Percentiles rank a stretch among this genome's conserved stretches.
phyloP scores from a whole-genome alignment of 2,329 filamentous ascomycete species.

The Apiospora rasikravindrae region DNA sequence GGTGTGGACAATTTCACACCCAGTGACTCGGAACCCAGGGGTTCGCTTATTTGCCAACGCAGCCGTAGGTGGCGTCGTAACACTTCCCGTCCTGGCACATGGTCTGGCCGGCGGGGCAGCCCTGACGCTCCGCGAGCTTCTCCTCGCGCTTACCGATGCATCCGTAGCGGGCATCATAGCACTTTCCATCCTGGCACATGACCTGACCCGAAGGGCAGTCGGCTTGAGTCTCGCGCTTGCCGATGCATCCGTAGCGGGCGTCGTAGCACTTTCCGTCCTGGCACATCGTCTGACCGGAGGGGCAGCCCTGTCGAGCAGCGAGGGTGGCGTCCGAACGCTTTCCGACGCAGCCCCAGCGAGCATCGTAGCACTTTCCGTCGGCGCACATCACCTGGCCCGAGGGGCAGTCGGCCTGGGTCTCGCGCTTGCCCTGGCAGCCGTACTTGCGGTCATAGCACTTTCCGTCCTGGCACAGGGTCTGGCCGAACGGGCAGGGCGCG shows the following conservation, averaged over 20 bases:
- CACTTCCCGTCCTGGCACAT: background rate
- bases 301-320: background rate
- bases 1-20: no score
- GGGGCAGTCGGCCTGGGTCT: background rate
- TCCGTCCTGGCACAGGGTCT: background rate
- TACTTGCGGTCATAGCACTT: background rate
- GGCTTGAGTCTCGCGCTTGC: background rate
- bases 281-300: background rate
- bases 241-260: background rate
- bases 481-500: background rate
- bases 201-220: background rate
- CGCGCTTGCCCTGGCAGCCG: background rate
- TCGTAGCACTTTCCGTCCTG: background rate
- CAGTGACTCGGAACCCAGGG: background rate
- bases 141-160: background rate
- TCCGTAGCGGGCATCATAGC: background rate
- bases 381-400: background rate
- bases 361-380: conserved; percentile 15
- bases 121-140: no score
- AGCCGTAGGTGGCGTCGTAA: background rate
- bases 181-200: background rate
- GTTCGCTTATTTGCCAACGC: background rate
- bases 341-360: background rate
- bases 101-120: background rate
- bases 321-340: background rate